Conservation (phyloP, 2,329 filamentous ascomycete species). For the Thielaviopsis ethacetica region DNA sequence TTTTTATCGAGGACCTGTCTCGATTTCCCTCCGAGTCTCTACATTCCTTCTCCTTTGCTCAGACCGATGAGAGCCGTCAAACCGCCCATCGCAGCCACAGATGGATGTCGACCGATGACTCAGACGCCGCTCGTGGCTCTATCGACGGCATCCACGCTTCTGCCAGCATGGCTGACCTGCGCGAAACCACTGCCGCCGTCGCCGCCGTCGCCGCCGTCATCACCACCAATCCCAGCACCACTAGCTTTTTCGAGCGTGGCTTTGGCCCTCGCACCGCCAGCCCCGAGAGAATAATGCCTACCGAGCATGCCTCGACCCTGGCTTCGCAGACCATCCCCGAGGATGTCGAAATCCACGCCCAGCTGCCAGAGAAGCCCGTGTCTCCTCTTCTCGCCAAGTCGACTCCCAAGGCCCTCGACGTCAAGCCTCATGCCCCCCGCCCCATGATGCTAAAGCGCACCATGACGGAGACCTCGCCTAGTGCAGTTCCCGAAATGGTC, state of each 20-base stretch:
- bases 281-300: conserved; percentile 4
- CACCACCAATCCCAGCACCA: no score
- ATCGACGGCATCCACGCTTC: conserved; percentile 95
- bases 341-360: background rate
- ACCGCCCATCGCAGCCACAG: conserved; percentile 44
- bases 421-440: background rate
- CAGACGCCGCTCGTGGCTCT: conserved; percentile 67
- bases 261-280: conserved; percentile 9
- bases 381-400: background rate
- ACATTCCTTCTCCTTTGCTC: conserved; percentile 95
- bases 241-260: conserved; percentile 1
- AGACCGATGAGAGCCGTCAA: conserved; percentile 85
- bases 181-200: background rate
- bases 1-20: conserved; percentile 72
- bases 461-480: conserved; percentile 6
- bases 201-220: background rate
- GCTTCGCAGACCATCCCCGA: conserved; percentile 9
- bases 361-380: background rate
- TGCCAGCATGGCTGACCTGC: conserved; percentile 18
- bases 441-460: conserved; percentile 3
- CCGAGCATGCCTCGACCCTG: background rate
- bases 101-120: conserved; percentile 83
- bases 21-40: conserved; percentile 91
- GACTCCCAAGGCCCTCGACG: background rate
- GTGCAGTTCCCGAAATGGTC: conserved; percentile 1